Conservation (phyloP, 768 basidiomycete species). For the Xanthoconium stramineum region DNA sequence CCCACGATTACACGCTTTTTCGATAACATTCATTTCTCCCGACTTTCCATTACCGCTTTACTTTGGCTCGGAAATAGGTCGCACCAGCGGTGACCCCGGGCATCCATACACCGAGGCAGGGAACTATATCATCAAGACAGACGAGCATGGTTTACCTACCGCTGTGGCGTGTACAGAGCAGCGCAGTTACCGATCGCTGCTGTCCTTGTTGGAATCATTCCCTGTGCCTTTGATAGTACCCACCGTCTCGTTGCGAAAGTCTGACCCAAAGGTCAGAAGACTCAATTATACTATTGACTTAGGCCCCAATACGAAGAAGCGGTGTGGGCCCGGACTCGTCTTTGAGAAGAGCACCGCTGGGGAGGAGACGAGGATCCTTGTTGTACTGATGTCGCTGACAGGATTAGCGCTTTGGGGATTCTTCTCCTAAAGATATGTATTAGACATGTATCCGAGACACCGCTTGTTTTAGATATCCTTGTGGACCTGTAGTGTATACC, state of each 20-base stretch:
- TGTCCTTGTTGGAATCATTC: conserved; percentile 28
- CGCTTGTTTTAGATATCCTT: not conserved
- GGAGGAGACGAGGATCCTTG: conserved; percentile 50
- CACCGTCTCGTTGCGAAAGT: conserved; percentile 21
- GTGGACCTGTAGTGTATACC: not conserved
- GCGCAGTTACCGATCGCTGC: conserved; percentile 24
- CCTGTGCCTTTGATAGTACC: conserved; percentile 29
- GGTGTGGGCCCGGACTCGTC: conserved; percentile 43
- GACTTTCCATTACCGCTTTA: conserved; percentile 49
- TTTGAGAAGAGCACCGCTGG: conserved; percentile 61
- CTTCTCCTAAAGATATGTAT: conserved; percentile 17
- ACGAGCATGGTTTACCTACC: conserved; percentile 63
- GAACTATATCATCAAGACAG: conserved; percentile 54
- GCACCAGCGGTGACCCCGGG: conserved; percentile 26
- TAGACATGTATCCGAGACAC: not conserved
- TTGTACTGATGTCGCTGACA: conserved; percentile 25
- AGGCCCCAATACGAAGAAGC: conserved; percentile 36
- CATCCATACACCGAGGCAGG: conserved; percentile 40
- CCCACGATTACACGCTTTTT: conserved; percentile 63
- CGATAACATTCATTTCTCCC: conserved; percentile 62
- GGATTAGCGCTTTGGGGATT: conserved; percentile 33
- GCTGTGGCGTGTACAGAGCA: conserved; percentile 51
- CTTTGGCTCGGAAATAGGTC: conserved; percentile 42
- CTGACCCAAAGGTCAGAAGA: conserved; percentile 30
- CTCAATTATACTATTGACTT: conserved; percentile 26